Conservation (phyloP, 768 basidiomycete species). For the Lanmaoa pseudosensibilis region DNA sequence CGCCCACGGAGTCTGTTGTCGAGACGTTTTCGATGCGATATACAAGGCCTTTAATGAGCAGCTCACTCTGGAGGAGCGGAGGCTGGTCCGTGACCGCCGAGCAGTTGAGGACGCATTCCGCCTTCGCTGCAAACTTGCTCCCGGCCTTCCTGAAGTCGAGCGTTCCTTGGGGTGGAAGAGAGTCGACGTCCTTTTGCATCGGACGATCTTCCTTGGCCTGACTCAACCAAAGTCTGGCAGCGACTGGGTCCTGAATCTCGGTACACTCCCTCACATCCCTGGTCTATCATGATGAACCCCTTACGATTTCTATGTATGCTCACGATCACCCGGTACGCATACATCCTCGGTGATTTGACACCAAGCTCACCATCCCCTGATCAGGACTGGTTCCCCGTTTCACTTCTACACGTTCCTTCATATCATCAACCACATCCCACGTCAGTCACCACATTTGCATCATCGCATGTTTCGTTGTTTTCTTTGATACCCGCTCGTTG, state of each 20-base stretch:
- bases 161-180: slow-evolving; percentile 51
- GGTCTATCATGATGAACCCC: slow-evolving; percentile 10
- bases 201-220: slow-evolving; percentile 54
- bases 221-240: slow-evolving; percentile 37
- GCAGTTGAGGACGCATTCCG: slow-evolving; percentile 44
- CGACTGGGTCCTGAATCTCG: slow-evolving; percentile 39
- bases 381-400: slow-evolving; percentile 26
- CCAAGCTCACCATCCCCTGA: neutral
- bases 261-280: slow-evolving; percentile 7
- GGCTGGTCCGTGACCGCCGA: slow-evolving; percentile 29
- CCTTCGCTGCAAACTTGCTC: slow-evolving; percentile 45
- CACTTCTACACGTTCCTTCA: slow-evolving; percentile 20
- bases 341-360: neutral
- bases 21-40: slow-evolving; percentile 61
- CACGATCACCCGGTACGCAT: slow-evolving; percentile 18
- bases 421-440: slow-evolving; percentile 8
- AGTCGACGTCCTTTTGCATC: slow-evolving; percentile 54
- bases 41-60: slow-evolving; percentile 47
- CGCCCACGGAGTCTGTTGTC: slow-evolving; percentile 46
- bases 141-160: slow-evolving; percentile 42
- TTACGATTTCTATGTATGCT: slow-evolving; percentile 11
- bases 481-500: slow-evolving; percentile 9
- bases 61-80: slow-evolving; percentile 47
- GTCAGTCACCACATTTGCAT: slow-evolving; percentile 15
- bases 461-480: slow-evolving; percentile 11